Evolutionary conservation across 495 filamentous ascomycete species (phyloP), one percentile per base, ranked within the genome.

Genomic region (Aspergillus leporis): DNA sequence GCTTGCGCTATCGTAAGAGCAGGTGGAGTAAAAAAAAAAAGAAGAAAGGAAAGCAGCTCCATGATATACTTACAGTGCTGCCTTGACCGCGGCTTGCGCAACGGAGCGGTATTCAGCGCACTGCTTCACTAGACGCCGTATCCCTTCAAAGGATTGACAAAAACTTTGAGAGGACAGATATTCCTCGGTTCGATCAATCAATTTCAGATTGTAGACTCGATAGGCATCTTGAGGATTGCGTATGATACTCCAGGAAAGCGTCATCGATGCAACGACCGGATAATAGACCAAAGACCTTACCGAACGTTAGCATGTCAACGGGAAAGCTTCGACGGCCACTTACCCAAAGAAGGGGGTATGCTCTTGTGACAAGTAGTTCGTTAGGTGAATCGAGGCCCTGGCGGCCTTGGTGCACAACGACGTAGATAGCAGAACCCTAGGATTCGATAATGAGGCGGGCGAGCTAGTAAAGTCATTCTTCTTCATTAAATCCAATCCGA

Each of bases 181-280:
- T n/a, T n/a, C 48, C 41, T 66, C 64, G 3, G 59, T 61, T n/a
- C 58, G 60, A 10, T 52, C 38, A 13, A 66, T 60, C 4, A 61
- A 55, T 36, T 32, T 55, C 64, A 66, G 19, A 32, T 63, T 55
- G 21, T 52, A 56, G 4, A 28, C 41, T 43, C 61, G 51, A 18
- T 46, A 61, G 14, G 55, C 46, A 45, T 62, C 60, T 2, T 31
- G 49, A 12, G 64, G 64, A 43, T 62, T 63, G 30, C 48, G 64
- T 5, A 66, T 51, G 12, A 66, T 61, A 40, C 51, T 48, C 9
- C 47, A 61, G 6, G 64, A 62, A 50, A 66, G 64, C 7, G 60
- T 62, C 43, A 57, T 61, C 38, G 61, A 56, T 10, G 64, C 64
- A 6, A 66, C 54, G 1, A 62, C 60, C 16, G 64, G 60, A 55